Base-by-base conservation (phyloP, 2,329 filamentous ascomycete genomes). In the Aspergillus pseudoglaucus region DNA sequence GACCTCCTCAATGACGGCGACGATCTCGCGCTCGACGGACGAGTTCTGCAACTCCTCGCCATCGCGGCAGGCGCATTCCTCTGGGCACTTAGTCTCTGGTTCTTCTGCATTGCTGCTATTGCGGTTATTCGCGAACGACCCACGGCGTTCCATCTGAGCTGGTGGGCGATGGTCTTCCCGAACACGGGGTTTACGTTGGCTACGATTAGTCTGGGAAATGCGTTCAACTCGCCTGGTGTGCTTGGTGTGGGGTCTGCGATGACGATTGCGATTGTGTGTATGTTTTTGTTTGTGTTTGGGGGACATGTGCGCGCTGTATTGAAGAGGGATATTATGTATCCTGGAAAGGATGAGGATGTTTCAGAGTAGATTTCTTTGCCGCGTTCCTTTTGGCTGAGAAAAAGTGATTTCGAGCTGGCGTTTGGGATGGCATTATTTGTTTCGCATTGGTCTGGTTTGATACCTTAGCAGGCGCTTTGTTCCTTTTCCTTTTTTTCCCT, bases 151-250 rank as follows among this genome's bases (percentile, higher is more conserved):
- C 71, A 74, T 6, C 60, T 78, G 22, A 72, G 66, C 59, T 85
- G 81, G 81, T 83, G 79, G 75, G 79, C 80, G 5, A 82, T 83
- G 62, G 76, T 85, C 30, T 85, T 85, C 57, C 82, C 82, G 5
- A 84, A 85, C 49, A 80, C 78, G 1, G 82, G 82, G 0, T 77
- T 85, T 45, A 80, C 78, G 1, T 69, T 85, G 35, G 77, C 80
- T 0, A 76, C 76, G 3, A 80, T 85, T 37, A 70, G 78, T 12
- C 67, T 83, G 41, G 82, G 77, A 2, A 71, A 72, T n/a, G 72
- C 66, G 0, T 66, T 83, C 9, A 63, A 71, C 1, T 84, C 78
- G 55, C 51, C 69, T 0, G 77, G 71, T 0, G 66, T 84, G n/a
- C 59, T 75, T 58, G 77, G 76, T 45, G 67, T 83, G 18, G 74